Conservation (phyloP, 352 stramenopile species). For the Hyaloperonospora arabidopsidis region DNA sequence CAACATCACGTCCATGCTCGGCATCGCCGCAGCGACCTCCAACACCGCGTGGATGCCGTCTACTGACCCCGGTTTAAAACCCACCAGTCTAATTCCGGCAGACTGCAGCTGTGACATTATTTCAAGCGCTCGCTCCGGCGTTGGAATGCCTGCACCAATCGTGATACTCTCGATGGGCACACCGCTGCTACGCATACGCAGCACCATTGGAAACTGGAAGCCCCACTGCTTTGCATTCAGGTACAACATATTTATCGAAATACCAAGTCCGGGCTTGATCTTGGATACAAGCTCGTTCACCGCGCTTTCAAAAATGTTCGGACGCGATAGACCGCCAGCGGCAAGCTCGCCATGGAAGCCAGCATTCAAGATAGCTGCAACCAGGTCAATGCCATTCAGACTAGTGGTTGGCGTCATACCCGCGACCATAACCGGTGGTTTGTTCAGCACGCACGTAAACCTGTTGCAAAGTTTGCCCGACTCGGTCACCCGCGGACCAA, state of each 20-base stretch:
- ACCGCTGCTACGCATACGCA: slow-evolving; percentile 69
- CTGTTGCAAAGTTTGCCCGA: slow-evolving; percentile 56
- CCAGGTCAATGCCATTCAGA: slow-evolving; percentile 68
- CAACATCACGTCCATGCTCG: slow-evolving; percentile 74
- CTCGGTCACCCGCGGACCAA: slow-evolving; percentile 36
- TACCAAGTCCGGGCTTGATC: slow-evolving; percentile 60
- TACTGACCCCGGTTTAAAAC: slow-evolving; percentile 79
- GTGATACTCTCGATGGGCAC: slow-evolving; percentile 85
- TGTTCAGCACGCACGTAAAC: slow-evolving; percentile 69
- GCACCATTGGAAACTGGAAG: slow-evolving; percentile 85
- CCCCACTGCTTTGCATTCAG: slow-evolving; percentile 85
- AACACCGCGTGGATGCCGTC: slow-evolving; percentile 70
- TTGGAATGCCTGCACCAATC: slow-evolving; percentile 78
- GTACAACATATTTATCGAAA: slow-evolving; percentile 87
- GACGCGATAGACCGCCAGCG: slow-evolving; percentile 57
- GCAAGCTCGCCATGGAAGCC: slow-evolving; percentile 78
- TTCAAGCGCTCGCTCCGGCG: slow-evolving; percentile 67
- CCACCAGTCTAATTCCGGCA: slow-evolving; percentile 71
- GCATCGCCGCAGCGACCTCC: slow-evolving; percentile 55
- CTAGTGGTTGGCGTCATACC: slow-evolving; percentile 85
- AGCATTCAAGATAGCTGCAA: slow-evolving; percentile 73
- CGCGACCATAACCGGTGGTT: slow-evolving; percentile 69
- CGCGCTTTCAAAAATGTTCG: slow-evolving; percentile 59
- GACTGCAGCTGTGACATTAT: slow-evolving; percentile 62
- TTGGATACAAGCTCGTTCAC: slow-evolving; percentile 64